phyloP scores from a whole-genome alignment of 371 early-diverging fungal genomes.

The Circinella minor region DNA sequence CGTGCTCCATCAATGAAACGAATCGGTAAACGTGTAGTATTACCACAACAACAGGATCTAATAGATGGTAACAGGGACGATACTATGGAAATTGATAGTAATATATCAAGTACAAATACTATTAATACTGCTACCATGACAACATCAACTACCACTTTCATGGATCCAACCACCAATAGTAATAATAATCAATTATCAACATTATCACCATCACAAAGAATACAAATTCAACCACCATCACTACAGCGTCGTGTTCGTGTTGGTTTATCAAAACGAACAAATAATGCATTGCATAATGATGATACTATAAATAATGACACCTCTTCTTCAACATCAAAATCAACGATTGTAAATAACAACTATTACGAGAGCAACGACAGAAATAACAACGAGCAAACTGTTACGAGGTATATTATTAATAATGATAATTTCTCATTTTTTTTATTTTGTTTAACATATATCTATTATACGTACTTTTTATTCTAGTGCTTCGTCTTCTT shows the following conservation, averaged over 20 bases:
- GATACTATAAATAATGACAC: not conserved
- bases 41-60: too few species aligned
- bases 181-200: not conserved
- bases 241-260: constrained; percentile 28
- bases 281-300: not conserved
- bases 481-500: not conserved
- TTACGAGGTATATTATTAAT: not conserved
- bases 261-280: constrained; percentile 36
- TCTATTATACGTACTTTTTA: too few species aligned
- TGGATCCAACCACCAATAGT: too few species aligned
- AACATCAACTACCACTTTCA: not conserved
- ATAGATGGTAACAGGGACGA: too few species aligned
- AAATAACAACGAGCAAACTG: too few species aligned
- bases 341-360: not conserved
- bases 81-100: not conserved
- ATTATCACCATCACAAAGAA: not conserved
- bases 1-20: constrained; percentile 2
- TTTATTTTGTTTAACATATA: too few species aligned
- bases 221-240: not conserved
- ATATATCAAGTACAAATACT: too few species aligned
- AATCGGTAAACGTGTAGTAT: not conserved
- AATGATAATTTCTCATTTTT: too few species aligned
- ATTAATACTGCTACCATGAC: too few species aligned
- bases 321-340: not conserved
- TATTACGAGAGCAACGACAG: not conserved